Base-by-base conservation (phyloP, 2,329 filamentous ascomycete species). In the Thelonectria blattea region DNA sequence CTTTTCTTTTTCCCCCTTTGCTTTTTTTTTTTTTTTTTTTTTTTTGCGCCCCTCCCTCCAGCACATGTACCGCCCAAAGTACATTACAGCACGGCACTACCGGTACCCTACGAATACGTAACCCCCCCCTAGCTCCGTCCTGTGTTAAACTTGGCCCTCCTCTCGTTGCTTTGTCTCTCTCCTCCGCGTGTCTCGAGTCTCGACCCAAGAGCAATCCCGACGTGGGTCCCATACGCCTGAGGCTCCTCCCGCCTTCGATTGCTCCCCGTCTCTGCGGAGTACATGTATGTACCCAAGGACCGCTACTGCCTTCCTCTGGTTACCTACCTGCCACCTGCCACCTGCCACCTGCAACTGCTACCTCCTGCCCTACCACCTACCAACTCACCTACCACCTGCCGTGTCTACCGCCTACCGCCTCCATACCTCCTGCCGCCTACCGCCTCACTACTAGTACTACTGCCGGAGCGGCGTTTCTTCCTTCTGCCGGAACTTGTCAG, bases 211-310 rank as follows among this genome's bases (percentile, higher is more conserved):
- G 69, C 68, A 70, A 66, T 70, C 71, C 69, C 61, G 65, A 68
- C 69, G 69, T 67, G 69, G 69, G 69, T 71, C 65, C 69, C 55
- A 30, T 7, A 64, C 64, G 52, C 67, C 68, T 66, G 65, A 64
- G 67, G 62, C 68, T 69, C 51, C 58, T 65, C 62, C 43, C 63
- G 59, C 48, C 57, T 60, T 41, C 48, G 46, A 24, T 24, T 22
- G 3, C 37, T 41, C 14, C 37, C 37, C 27, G 27, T 30, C n/a
- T 24, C 27, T 30, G 27, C 27, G 27, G 27, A 30, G 27, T 30
- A 30, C 27, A 30, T 30, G 27, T 30, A 30, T 30, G 27, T 41
- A 41, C 37, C 37, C 37, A 41, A 41, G 37, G 27, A 30, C 27
- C 24, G 20, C 39, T 32, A 18, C 17, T 39, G 17, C 41, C 41